Percentiles rank a stretch among this genome's conserved stretches.
phyloP scores from a whole-genome alignment of 805 yeast genomes.

The Teunomyces panamensis region DNA sequence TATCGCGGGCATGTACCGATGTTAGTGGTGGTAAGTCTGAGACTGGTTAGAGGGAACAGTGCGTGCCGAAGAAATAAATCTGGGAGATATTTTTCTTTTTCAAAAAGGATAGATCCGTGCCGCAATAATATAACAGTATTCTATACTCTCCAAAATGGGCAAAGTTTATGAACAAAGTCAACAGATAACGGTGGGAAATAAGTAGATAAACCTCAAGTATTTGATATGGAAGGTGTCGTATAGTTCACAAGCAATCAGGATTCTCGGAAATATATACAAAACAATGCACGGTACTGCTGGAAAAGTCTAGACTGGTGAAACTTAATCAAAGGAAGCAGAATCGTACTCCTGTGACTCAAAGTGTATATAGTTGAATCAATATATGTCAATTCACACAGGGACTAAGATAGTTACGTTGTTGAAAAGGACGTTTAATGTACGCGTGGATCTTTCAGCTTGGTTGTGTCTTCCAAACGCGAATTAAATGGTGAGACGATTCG shows the following conservation, averaged over 20 bases:
- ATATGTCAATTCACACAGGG: neutral
- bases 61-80: neutral
- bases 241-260: too few relatives aligned
- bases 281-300: neutral
- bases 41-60: neutral
- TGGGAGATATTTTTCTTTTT: neutral
- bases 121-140: neutral
- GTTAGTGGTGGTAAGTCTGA: conserved; percentile 4
- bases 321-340: neutral
- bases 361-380: too few relatives aligned
- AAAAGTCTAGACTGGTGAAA: neutral
- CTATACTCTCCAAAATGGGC: neutral
- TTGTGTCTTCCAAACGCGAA: neutral
- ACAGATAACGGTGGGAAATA: neutral
- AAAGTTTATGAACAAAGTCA: neutral
- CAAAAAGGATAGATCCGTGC: neutral
- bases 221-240: too few relatives aligned
- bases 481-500: neutral
- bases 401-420: neutral
- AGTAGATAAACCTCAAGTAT: too few relatives aligned
- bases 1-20: conserved; percentile 4
- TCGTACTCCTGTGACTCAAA: too few relatives aligned
- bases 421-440: neutral
- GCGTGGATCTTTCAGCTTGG: neutral
- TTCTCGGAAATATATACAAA: neutral